A percentile compares a stretch with the other conserved stretches of the same genome.
phyloP scores from a whole-genome alignment of 768 basidiomycete species.

The Cystobasidium onofrii region DNA sequence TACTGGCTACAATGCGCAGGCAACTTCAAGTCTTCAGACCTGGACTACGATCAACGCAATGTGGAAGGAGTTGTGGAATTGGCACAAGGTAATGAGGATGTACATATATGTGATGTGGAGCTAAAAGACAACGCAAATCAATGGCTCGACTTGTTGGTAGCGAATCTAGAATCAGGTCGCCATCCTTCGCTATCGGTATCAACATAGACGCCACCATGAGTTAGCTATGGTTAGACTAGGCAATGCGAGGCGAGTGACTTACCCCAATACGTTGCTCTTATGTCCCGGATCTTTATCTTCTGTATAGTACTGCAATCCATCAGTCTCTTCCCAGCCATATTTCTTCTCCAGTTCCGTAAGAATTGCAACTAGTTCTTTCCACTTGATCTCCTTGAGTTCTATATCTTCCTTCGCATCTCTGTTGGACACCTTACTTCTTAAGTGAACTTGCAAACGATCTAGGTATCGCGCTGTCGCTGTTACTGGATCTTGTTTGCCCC shows the following conservation, averaged over 20 bases:
- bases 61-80: too few relatives aligned
- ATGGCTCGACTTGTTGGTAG: background rate
- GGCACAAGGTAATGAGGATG: too few relatives aligned
- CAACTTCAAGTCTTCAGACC: too few relatives aligned
- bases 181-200: background rate
- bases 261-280: conserved; percentile 36
- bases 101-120: too few relatives aligned
- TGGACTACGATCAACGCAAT: too few relatives aligned
- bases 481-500: conserved; percentile 27
- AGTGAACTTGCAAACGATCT: background rate
- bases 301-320: conserved; percentile 36
- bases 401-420: conserved; percentile 16
- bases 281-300: conserved; percentile 38
- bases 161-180: conserved; percentile 4
- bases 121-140: background rate
- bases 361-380: conserved; percentile 38
- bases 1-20: too few relatives aligned
- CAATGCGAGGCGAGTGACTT: background rate
- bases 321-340: conserved; percentile 36
- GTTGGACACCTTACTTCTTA: background rate
- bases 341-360: conserved; percentile 36
- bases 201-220: background rate
- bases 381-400: conserved; percentile 33
- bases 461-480: conserved; percentile 29
- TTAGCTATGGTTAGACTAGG: background rate